Evolutionary conservation across 306 rosid species (phyloP).

Genomic region (Cercis canadensis): DNA sequence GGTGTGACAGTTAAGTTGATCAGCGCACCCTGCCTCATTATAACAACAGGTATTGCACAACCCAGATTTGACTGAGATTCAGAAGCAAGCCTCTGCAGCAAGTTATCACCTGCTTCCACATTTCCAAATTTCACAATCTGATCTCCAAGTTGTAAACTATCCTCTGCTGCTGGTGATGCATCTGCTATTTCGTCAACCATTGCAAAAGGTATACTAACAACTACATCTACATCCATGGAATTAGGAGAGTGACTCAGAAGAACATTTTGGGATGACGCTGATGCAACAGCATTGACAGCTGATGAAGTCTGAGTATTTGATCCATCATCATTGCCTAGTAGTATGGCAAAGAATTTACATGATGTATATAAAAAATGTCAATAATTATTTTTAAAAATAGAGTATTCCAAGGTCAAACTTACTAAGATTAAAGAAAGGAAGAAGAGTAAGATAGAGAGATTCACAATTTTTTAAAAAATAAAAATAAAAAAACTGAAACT

Average conservation of each 20-base stretch:
- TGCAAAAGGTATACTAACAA: slow-evolving; percentile 73
- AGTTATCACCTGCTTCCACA: slow-evolving; percentile 82
- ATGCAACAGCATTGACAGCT: slow-evolving; percentile 40
- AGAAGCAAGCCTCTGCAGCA: slow-evolving; percentile 72
- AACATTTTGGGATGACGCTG: slow-evolving; percentile 49
- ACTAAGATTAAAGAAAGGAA: not conserved
- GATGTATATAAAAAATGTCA: slow-evolving; percentile 6
- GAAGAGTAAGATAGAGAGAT: not conserved
- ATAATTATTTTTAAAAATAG: not conserved
- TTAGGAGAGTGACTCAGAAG: slow-evolving; percentile 44
- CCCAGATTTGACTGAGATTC: slow-evolving; percentile 75
- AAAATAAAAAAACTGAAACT: too few species aligned
- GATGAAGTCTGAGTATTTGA: slow-evolving; percentile 51
- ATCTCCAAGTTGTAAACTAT: slow-evolving; percentile 90
- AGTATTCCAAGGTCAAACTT: slow-evolving; percentile 18
- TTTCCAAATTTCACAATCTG: slow-evolving; percentile 83
- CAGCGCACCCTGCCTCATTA: slow-evolving; percentile 76
- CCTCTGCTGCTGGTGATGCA: slow-evolving; percentile 90
- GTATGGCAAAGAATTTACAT: slow-evolving; percentile 34
- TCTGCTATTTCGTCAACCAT: slow-evolving; percentile 89
- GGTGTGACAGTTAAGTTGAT: slow-evolving; percentile 77
- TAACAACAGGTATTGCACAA: slow-evolving; percentile 56
- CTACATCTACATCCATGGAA: slow-evolving; percentile 64
- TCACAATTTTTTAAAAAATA: not conserved
- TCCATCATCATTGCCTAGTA: slow-evolving; percentile 48